Base-by-base conservation (phyloP, 1,284 basidiomycete genomes). In the Salmacisia buchloeana region DNA sequence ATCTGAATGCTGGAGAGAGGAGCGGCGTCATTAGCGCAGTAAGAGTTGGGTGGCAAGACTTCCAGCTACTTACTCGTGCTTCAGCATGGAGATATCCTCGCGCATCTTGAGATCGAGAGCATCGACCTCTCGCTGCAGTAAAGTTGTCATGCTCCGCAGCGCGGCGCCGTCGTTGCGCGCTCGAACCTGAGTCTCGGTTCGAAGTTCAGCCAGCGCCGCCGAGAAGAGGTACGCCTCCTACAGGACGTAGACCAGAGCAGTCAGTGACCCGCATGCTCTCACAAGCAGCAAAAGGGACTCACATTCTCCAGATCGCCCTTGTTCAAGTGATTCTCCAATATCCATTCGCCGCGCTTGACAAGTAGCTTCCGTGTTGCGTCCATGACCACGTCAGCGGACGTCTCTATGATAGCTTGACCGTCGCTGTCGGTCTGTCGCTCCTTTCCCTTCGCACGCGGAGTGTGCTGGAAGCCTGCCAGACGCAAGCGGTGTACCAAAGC, bases 221-320 rank as follows among this genome's bases (percentile, higher is more conserved):
- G 88, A 87, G 81, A 97, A 97, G 29, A 97, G 84, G 80, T 99
- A 99, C 12, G 92, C 92, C 86, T 94, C 74, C 46, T 77, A 72
- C 66, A 73, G 67, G 5, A n/a, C 45, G 38, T 13, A 25, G 38
- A 52, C 12, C 58, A 59, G 13, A 54, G 5, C 21, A 54, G 15
- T 18, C 25, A 31, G 9, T 27, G 23, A 27, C 46, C 23, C 7
- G 9, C 12, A 9, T 31, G 25, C 12, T 27, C 18, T 10, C 27
- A 29, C 18, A 1, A 64, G 33, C 59, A 35, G 4, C 43, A 12
- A 13, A 56, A 33, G 54, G 29, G 3, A 85, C 89, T 67, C 80
- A 94, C 92, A 80, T 94, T 94, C 80, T 94, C 93, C 60, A 93
- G 80, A 78, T 97, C 93, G 80, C 94, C 90, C 49, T 85, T 84